These are phyloP conservation scores for Lactarius trivialis DNA, from an alignment of 768 basidiomycete species.

Conservation along the genomic window DNA sequence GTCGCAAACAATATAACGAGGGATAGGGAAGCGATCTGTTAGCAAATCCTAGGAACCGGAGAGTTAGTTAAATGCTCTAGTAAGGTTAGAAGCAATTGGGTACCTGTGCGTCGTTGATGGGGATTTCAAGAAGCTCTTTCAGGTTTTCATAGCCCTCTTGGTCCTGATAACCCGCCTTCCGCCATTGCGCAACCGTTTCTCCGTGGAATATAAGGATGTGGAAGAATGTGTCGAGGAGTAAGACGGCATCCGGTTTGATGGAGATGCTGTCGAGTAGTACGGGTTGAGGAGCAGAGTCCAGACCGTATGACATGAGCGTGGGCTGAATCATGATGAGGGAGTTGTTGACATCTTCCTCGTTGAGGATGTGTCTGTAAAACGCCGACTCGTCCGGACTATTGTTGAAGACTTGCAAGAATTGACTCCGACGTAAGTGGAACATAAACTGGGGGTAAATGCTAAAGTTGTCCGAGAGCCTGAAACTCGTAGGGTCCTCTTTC, in stretches of 20 bases:
- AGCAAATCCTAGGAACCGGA: constrained; percentile 68
- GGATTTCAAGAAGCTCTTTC: constrained; percentile 84
- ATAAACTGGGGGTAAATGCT: constrained; percentile 99
- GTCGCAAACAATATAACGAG: constrained; percentile 96
- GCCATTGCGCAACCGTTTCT: constrained; percentile 94
- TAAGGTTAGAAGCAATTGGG: constrained; percentile 13
- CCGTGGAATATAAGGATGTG: constrained; percentile 99
- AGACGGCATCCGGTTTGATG: constrained; percentile 93
- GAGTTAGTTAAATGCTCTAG: constrained; percentile 8
- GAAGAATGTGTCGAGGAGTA: constrained; percentile 98
- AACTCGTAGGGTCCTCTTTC: constrained; percentile 94
- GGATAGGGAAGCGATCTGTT: constrained; percentile 93
- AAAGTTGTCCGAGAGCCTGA: constrained; percentile 91
- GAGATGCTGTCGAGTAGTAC: constrained; percentile 96
- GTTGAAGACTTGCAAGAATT: constrained; percentile 99
- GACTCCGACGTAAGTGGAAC: constrained; percentile 96
- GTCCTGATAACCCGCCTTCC: constrained; percentile 96
- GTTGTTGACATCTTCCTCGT: constrained; percentile 98
- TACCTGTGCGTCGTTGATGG: constrained; percentile 85
- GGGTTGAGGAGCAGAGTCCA: constrained; percentile 87
- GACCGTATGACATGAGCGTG: constrained; percentile 96
- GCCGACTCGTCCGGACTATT: constrained; percentile 99
- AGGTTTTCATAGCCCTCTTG: constrained; percentile 99
- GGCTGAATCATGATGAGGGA: constrained; percentile 99
- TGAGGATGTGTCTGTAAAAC: constrained; percentile 94